A percentile compares a stretch with the other conserved stretches of the same genome.
Evolutionary conservation across 768 basidiomycete species (phyloP).

Genomic region (Pholiota microspora): DNA sequence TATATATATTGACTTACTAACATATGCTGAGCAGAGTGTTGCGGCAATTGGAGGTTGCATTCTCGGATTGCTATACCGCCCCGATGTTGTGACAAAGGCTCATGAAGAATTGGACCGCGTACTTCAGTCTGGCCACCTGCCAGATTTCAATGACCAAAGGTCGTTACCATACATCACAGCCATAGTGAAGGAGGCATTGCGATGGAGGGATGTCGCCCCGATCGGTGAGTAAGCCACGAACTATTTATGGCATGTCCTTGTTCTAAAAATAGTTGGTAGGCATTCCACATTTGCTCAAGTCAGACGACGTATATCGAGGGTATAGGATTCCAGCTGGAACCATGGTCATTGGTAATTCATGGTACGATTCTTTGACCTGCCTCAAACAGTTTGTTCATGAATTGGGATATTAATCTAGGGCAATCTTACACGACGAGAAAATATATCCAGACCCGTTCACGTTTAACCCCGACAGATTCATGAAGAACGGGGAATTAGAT

Average conservation of each 20-base stretch:
- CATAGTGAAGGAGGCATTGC: conserved; percentile 25
- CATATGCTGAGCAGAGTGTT: conserved; percentile 28
- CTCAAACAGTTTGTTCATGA: too few species aligned
- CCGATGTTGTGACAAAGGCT: conserved; percentile 29
- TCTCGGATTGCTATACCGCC: conserved; percentile 30
- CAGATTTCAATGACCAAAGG: conserved; percentile 27
- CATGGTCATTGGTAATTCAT: background rate
- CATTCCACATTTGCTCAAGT: background rate
- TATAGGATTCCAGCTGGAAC: conserved; percentile 1
- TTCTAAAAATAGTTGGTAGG: background rate
- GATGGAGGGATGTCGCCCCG: conserved; percentile 28
- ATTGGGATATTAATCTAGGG: too few species aligned
- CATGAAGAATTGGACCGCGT: conserved; percentile 34
- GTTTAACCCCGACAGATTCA: conserved; percentile 42
- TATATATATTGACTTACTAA: too few species aligned
- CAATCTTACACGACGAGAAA: conserved; percentile 37
- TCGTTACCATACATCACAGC: conserved; percentile 32
- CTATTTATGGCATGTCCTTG: too few species aligned
- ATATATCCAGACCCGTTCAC: conserved; percentile 37
- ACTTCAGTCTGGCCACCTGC: conserved; percentile 28
- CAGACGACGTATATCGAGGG: background rate
- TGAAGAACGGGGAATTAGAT: conserved; percentile 26
- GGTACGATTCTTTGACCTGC: too few species aligned
- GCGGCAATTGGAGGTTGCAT: conserved; percentile 28
- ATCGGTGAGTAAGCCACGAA: conserved; percentile 14